Evolutionary conservation across 2,329 filamentous ascomycete genomes (phyloP).

Genomic region (Claviceps maximensis): DNA sequence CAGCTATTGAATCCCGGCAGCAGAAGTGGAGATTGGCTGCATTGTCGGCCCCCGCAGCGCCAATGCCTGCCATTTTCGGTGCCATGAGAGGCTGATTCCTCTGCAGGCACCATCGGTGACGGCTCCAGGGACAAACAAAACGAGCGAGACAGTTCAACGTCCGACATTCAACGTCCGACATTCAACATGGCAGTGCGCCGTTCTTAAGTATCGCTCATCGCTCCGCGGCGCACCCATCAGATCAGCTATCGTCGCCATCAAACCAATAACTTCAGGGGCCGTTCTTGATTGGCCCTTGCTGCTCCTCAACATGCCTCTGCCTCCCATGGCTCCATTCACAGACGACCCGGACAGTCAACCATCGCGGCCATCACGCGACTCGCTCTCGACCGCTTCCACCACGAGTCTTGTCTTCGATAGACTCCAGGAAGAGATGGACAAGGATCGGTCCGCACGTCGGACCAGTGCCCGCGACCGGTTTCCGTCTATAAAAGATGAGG

Average conservation of each 20-base stretch:
- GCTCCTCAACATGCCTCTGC: neutral
- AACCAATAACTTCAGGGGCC: neutral
- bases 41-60: neutral
- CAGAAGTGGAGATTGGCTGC: neutral
- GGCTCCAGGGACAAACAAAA: neutral
- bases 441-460: constrained; percentile 12
- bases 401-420: constrained; percentile 73
- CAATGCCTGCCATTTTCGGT: too few species aligned
- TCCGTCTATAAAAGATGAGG: constrained; percentile 20
- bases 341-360: constrained; percentile 8
- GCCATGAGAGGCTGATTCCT: too few species aligned
- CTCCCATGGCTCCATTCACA: constrained; percentile 6
- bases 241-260: neutral
- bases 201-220: neutral
- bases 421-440: constrained; percentile 43
- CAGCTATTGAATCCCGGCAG: neutral
- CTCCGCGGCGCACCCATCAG: neutral
- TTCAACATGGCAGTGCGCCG: neutral
- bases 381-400: constrained; percentile 66
- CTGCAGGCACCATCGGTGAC: neutral
- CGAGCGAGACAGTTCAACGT: neutral
- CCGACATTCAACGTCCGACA: neutral
- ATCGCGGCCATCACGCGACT: constrained; percentile 34
- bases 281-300: neutral
- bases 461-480: constrained; percentile 10